Evolutionary conservation across 495 filamentous ascomycete genomes (phyloP).

Genomic region (Astrocystis sublimbata): DNA sequence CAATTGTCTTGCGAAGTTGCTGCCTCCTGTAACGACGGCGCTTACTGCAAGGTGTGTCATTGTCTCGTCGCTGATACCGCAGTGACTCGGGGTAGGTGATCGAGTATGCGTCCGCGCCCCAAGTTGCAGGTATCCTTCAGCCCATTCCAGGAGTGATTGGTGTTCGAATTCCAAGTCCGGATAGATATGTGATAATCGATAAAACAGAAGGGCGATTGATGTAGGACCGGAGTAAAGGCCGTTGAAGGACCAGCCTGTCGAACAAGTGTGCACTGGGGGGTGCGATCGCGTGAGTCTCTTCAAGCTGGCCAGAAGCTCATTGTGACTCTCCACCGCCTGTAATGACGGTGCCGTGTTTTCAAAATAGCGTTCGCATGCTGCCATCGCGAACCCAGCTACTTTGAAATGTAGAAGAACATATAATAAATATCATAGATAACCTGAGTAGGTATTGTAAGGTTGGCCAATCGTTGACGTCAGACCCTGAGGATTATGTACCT

Average conservation of each 20-base stretch:
- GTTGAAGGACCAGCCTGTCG: slow-evolving; percentile 31
- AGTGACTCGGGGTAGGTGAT: slow-evolving; percentile 35
- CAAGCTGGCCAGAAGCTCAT: slow-evolving; percentile 24
- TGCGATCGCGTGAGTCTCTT: slow-evolving; percentile 19
- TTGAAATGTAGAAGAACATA: no score
- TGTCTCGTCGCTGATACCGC: slow-evolving; percentile 59
- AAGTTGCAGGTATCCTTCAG: slow-evolving; percentile 47
- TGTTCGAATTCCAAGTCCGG: slow-evolving; percentile 49
- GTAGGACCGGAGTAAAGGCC: slow-evolving; percentile 63
- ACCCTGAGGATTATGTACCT: not conserved
- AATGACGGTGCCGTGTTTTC: slow-evolving; percentile 5
- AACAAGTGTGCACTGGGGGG: slow-evolving; percentile 27
- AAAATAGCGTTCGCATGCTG: slow-evolving; percentile 17
- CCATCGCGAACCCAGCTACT: no score
- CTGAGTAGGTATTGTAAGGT: no score
- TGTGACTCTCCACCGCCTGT: slow-evolving; percentile 12
- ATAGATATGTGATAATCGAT: slow-evolving; percentile 48
- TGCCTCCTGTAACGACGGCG: slow-evolving; percentile 48
- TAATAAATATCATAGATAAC: no score
- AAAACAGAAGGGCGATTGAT: slow-evolving; percentile 60
- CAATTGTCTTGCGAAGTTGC: slow-evolving; percentile 44
- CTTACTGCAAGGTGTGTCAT: slow-evolving; percentile 54
- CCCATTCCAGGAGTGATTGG: slow-evolving; percentile 49
- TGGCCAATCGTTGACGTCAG: not conserved
- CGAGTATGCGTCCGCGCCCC: slow-evolving; percentile 37